Conservation (phyloP, 192 early-diverging fungal species). For the Dissophora ornata region DNA sequence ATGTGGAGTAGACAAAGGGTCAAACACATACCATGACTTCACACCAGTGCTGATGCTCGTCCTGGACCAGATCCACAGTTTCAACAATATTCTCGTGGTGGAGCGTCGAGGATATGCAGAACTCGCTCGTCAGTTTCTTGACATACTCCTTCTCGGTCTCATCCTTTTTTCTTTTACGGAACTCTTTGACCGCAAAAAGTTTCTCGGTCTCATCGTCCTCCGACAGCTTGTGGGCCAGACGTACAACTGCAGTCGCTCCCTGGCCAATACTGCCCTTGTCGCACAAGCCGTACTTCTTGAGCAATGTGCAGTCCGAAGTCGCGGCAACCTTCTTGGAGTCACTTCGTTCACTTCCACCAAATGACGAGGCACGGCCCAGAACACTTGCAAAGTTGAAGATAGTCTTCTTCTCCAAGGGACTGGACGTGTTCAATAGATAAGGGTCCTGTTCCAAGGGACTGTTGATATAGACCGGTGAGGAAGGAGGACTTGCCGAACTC, state of each 20-base stretch:
- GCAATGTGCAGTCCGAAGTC: slow-evolving; percentile 53
- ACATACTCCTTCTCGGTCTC: slow-evolving; percentile 95
- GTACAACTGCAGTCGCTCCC: slow-evolving; percentile 93
- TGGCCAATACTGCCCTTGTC: slow-evolving; percentile 82
- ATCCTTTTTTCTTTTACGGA: slow-evolving; percentile 84
- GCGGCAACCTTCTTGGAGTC: slow-evolving; percentile 12
- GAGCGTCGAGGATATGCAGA: slow-evolving; percentile 93
- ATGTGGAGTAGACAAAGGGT: not conserved
- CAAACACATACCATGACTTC: slow-evolving; percentile 72
- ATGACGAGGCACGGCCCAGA: slow-evolving; percentile 39
- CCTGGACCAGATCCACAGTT: slow-evolving; percentile 96
- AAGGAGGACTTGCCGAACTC: slow-evolving; percentile 13
- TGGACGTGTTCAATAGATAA: slow-evolving; percentile 18
- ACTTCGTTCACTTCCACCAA: slow-evolving; percentile 25
- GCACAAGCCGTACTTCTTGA: slow-evolving; percentile 88
- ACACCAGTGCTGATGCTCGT: slow-evolving; percentile 86
- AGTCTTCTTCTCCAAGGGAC: slow-evolving; percentile 48
- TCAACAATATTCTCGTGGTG: slow-evolving; percentile 92
- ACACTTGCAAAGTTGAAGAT: slow-evolving; percentile 42
- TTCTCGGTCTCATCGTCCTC: slow-evolving; percentile 66
- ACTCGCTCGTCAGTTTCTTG: slow-evolving; percentile 95
- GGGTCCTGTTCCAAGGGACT: slow-evolving; percentile 26
- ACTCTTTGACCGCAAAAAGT: slow-evolving; percentile 93
- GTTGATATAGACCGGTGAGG: slow-evolving; percentile 15
- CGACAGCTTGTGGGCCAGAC: slow-evolving; percentile 80